These are phyloP conservation scores for Cryptococcus hybrid DNA, from an alignment of 1,284 basidiomycete species.

Conservation along the genomic window DNA sequence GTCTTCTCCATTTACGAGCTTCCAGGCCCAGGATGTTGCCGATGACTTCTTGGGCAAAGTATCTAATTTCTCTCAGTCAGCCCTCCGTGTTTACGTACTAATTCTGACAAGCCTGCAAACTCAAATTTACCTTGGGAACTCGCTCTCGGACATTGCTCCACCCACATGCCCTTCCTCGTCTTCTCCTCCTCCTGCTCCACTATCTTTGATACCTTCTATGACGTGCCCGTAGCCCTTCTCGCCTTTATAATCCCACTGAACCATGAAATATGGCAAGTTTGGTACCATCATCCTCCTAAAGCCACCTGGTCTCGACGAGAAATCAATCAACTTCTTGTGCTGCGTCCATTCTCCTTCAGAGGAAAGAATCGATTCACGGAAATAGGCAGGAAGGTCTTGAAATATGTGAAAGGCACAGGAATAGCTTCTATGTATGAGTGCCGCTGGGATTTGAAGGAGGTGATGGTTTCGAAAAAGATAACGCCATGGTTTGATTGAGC, in stretches of 20 bases:
- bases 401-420: slow-evolving; percentile 74
- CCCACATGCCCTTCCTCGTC: slow-evolving; percentile 57
- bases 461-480: slow-evolving; percentile 90
- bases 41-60: slow-evolving; percentile 95
- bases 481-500: slow-evolving; percentile 84
- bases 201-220: slow-evolving; percentile 78
- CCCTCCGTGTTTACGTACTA: background rate
- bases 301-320: slow-evolving; percentile 79
- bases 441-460: slow-evolving; percentile 77
- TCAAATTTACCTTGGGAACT: slow-evolving; percentile 62
- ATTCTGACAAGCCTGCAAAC: background rate
- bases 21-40: slow-evolving; percentile 87
- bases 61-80: slow-evolving; percentile 54
- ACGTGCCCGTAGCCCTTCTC: slow-evolving; percentile 91
- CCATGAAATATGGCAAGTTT: slow-evolving; percentile 97
- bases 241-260: slow-evolving; percentile 96
- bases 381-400: slow-evolving; percentile 85
- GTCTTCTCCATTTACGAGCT: slow-evolving; percentile 83
- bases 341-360: slow-evolving; percentile 97
- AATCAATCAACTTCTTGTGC: slow-evolving; percentile 91
- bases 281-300: slow-evolving; percentile 91
- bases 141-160: slow-evolving; percentile 61
- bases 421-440: slow-evolving; percentile 91
- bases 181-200: slow-evolving; percentile 53
- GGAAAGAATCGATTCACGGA: slow-evolving; percentile 88